A percentile compares a stretch with the other conserved stretches of the same genome.
phyloP scores from a whole-genome alignment of 2,329 filamentous ascomycete species.

The Phyllosticta citribraziliensis region DNA sequence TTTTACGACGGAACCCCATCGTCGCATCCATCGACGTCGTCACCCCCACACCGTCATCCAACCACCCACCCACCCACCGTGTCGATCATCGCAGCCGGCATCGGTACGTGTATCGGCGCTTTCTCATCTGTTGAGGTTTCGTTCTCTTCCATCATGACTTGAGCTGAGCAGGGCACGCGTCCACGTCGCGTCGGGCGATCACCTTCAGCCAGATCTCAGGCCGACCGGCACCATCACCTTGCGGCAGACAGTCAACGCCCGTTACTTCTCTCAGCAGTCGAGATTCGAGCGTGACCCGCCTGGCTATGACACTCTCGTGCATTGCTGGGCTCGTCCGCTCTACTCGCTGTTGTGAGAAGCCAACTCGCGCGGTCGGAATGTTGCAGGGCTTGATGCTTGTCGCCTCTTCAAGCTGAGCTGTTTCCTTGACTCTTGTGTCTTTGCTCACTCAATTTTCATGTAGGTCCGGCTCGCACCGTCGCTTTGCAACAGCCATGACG shows the following conservation, averaged over 20 bases:
- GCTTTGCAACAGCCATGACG: not conserved
- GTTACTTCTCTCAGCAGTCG: not conserved
- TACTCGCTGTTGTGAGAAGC: not conserved
- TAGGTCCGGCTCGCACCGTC: not conserved
- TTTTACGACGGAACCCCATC: no score
- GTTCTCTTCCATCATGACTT: not conserved
- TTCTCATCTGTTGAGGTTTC: not conserved
- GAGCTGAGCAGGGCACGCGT: not conserved
- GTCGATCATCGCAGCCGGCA: not conserved
- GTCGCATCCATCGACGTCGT: no score
- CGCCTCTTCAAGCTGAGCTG: not conserved
- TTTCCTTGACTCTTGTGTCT: not conserved
- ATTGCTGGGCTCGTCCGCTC: not conserved
- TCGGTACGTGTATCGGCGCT: not conserved
- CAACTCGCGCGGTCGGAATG: not conserved
- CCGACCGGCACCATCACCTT: not conserved
- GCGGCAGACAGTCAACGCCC: not conserved
- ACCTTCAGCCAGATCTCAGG: not conserved
- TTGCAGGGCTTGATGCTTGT: not conserved
- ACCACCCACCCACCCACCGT: not conserved
- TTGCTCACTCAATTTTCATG: not conserved
- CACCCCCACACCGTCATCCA: not conserved
- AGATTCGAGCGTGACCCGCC: not conserved
- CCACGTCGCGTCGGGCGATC: not conserved
- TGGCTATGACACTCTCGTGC: not conserved